Base-by-base conservation (phyloP, 2,329 filamentous ascomycete genomes). In the Fusarium dimerum region DNA sequence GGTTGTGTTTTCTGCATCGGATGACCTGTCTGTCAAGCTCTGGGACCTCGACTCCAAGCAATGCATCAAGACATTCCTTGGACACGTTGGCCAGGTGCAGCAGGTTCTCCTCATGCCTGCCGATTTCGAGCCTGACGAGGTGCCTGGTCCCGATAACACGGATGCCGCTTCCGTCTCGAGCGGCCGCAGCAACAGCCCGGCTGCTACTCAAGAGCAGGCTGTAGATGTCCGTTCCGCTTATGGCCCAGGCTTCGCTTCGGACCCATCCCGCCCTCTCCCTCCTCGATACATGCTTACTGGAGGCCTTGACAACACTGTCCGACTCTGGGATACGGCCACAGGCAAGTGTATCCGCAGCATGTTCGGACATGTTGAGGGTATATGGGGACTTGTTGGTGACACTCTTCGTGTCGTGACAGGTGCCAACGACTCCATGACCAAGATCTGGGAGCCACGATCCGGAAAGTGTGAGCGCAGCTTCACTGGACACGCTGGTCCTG, bases 331-430 rank as follows among this genome's bases (percentile, higher is more conserved):
- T 68, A 89, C 92, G 2, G 83, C 82, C 6, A 88, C 88, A 1
- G 91, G 90, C 38, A 84, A 85, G 57, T 96, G 90, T 65, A 80
- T 97, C 34, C 89, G 91, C 56, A 96, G 91, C 32, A 96, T 97
- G 78, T 99, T 97, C 68, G 94, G 94, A 0, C 94, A 99, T 66
- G 83, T 99, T 18, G 94, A 99, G 71, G 94, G 94, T 32, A 88
- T 99, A 17, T 99, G 94, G 94, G 89, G 90, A 6, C 79, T 99
- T 3, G 90, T 89, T 0, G 93, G 90, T 3, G 93, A 97, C 72
- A 92, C 89, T 1, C 76, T 97, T 17, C 85, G 94, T 11, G 85
- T 96, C 15, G 91, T 97, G 13, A 91, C 88, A 16, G 93, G 92
- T 1, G 89, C 90, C 11, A 92, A 97, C 70, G 94, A 99, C 72